Conservation (phyloP, 169 alveolate species). For the Plasmodium fragile region DNA sequence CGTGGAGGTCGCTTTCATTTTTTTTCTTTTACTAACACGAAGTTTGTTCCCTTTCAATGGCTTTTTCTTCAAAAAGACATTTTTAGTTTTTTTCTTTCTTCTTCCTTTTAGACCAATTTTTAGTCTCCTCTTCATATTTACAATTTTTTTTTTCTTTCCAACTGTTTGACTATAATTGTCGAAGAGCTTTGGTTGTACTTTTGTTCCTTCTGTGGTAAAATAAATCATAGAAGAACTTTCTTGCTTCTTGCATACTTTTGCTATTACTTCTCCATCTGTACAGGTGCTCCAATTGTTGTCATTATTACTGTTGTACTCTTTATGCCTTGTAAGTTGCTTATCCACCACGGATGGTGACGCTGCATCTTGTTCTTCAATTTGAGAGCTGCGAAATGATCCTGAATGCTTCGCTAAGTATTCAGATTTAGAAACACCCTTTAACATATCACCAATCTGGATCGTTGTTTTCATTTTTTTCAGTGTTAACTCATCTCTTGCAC, state of each 20-base stretch:
- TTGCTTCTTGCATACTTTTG: background rate
- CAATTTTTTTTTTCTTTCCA: slow-evolving; percentile 11
- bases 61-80: background rate
- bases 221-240: background rate
- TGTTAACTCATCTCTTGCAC: slow-evolving; percentile 6
- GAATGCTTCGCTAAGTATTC: background rate
- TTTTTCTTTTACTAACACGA: background rate
- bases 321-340: background rate
- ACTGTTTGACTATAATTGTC: slow-evolving; percentile 36
- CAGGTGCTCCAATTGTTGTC: background rate
- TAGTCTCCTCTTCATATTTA: background rate
- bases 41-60: background rate
- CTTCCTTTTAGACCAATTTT: background rate
- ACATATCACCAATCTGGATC: background rate
- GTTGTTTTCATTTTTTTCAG: slow-evolving; percentile 7
- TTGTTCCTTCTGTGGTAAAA: background rate
- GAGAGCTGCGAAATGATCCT: background rate
- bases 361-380: background rate
- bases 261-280: background rate
- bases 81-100: slow-evolving; percentile 11
- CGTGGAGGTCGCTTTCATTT: background rate
- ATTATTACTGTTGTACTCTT: background rate
- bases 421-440: background rate
- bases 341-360: background rate
- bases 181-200: background rate